phyloP scores from a whole-genome alignment of 306 rosid genomes.

The Fragaria iinumae region DNA sequence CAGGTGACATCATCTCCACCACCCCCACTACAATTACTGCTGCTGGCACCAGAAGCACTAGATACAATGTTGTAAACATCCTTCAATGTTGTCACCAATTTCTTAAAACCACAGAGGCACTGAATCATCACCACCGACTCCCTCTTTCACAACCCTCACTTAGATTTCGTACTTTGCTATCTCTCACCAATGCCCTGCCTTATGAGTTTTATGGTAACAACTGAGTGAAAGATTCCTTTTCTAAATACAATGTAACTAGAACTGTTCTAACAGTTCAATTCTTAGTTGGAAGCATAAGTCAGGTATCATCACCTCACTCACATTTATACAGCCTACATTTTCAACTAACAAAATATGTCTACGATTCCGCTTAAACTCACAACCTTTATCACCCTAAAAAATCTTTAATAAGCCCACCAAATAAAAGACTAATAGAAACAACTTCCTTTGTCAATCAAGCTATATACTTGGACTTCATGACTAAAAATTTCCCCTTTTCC shows the following conservation, averaged over 20 bases:
- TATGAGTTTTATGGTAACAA: not conserved
- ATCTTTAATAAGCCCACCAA: not conserved
- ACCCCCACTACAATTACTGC: not conserved
- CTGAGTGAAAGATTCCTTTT: not conserved
- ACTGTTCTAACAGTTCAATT: not conserved
- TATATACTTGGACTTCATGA: not conserved
- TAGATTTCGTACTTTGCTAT: not conserved
- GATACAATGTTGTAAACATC: not conserved
- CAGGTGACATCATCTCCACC: not conserved
- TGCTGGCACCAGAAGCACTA: constrained; percentile 3
- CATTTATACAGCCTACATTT: not conserved
- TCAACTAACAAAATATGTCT: not conserved
- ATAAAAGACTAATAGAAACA: not conserved
- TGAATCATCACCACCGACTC: not conserved
- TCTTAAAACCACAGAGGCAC: not conserved
- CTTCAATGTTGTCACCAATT: not conserved
- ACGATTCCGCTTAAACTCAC: not conserved
- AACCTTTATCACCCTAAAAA: not conserved
- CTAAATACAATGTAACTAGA: not conserved
- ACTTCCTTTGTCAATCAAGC: not conserved
- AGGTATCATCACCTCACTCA: not conserved
- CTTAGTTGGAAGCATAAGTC: not conserved
- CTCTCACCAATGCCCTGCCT: not conserved
- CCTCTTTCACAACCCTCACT: not conserved
- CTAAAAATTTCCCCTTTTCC: not conserved